A percentile compares a stretch with the other conserved stretches of the same genome.
Conservation (phyloP, 1,284 basidiomycete species). For the Malassezia slooffiae region DNA sequence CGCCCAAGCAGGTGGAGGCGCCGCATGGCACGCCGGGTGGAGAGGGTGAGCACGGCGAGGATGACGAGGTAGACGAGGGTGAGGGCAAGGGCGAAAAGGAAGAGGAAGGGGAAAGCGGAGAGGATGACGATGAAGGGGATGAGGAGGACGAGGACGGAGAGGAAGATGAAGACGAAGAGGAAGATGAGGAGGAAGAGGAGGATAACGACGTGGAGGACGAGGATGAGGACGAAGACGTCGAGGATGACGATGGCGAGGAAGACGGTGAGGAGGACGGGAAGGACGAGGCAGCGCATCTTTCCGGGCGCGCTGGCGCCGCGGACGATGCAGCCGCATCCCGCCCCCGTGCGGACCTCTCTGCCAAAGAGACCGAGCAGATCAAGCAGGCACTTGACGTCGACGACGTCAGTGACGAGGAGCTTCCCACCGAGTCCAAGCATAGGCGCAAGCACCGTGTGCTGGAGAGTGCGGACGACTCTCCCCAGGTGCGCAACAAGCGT, state of each 20-base stretch:
- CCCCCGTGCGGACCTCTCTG: too few species aligned
- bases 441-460: slow-evolving; percentile 19
- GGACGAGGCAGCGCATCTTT: too few species aligned
- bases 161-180: background rate
- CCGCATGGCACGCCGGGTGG: slow-evolving; percentile 16
- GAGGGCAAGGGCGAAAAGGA: slow-evolving; percentile 11
- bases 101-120: slow-evolving; percentile 15
- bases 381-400: background rate
- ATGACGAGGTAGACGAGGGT: too few species aligned
- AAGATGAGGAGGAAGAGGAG: background rate
- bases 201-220: background rate
- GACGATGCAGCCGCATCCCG: too few species aligned
- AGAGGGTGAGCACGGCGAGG: slow-evolving; percentile 13
- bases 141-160: slow-evolving; percentile 17
- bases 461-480: slow-evolving; percentile 23
- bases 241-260: background rate
- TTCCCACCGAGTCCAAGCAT: too few species aligned
- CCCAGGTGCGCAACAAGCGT: slow-evolving; percentile 56
- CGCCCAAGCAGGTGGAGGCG: slow-evolving; percentile 12
- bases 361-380: background rate
- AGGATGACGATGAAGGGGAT: slow-evolving; percentile 17
- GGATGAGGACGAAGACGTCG: background rate
- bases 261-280: background rate
- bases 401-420: background rate
- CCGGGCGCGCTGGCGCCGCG: too few species aligned